Evolutionary conservation across 2,329 filamentous ascomycete genomes (phyloP), one percentile per base, ranked within the genome.

Genomic region (Hypoxylon sp.): DNA sequence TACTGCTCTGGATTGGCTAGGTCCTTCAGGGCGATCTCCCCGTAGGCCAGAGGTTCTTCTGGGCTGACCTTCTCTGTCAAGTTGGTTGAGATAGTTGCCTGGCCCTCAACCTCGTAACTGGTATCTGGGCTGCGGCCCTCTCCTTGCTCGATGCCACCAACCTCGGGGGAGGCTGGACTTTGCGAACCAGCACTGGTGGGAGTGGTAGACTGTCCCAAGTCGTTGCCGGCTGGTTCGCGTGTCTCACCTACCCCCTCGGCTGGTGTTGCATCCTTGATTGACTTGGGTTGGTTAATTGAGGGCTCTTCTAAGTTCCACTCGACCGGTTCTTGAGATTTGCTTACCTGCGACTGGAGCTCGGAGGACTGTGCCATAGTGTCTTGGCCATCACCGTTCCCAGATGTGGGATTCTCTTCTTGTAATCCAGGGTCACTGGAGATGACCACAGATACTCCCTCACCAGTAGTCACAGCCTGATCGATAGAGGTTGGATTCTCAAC

Each of bases 1-100:
- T 74, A 77, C 0, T 14, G 26, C 53, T 77, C 75, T 24, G 57
- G 29, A 5, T 48, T 31, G 0, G 31, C 50, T 3, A 67, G 51
- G 22, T 67, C 19, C 14, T 65, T 22, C 2, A 52, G 14, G 1
- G 66, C 42, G 33, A 67, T 60, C 9, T 53, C 31, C n/a, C 63
- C 66, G 33, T 61, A 61, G 37, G 50, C 14, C 9, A 44, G 17
- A 19, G 17, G 1, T 10, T 48, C 17, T 31, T 33, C 19, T 9
- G 39, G 22, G 9, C 54, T 48, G 6, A 50, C 11, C 3, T 29
- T 24, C 3, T 44, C 17, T 4, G 35, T 10, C 0, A 52, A 14
- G 24, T 29, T 13, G 22, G 55, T 51, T 0, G 59, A 44, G 1
- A 11, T 33, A 3, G n/a, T 29, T 13, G 6, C 42, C 17, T 26